Evolutionary conservation across 306 rosid species (phyloP), one percentile per base, ranked within the genome.

Genomic region (Sindora glabra): DNA sequence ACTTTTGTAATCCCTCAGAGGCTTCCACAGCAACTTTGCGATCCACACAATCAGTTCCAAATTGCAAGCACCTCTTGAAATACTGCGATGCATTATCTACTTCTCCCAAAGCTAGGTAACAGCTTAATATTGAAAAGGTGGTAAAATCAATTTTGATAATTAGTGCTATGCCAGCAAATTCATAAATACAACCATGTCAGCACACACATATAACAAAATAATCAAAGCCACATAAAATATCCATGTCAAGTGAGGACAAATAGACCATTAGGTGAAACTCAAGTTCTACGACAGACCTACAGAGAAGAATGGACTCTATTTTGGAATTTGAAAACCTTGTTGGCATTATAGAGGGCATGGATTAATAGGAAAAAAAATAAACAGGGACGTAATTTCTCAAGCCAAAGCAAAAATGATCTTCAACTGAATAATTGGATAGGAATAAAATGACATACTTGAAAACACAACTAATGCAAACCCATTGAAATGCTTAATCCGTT

Each of bases 71-170:
- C 74, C 71, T 84, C 78, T 76, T 89, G 75, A 86, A 89, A 73
- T 74, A 79, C 38, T 69, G 77, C 21, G 82, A 56, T 27, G 99
- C 97, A 46, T 58, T 86, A 74, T 74, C 90, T 63, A 86, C 83
- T 77, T 89, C 97, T 70, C 99, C 99, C 73, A 92, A 69, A 56
- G 84, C 76, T 73, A 92, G 95, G 82, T 78, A 80, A 81, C 97
- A 92, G 56, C 99, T 92, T 65, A 44, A 25, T 64, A 23, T 40
- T 52, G 67, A 64, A 46, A 36, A 60, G n/a, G n/a, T 56, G 46
- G 54, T 50, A 64, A 60, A 77, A 74, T 51, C 62, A 42, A 52
- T 34, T 52, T 39, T 12, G 5, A 17, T 18, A 32, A 56, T 33
- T 59, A 48, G 57, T 12, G 67, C 13, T 46, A 48, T 48, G 30